Evolutionary conservation across 1,284 basidiomycete genomes (phyloP).

Genomic region (Microbotryum violaceum): DNA sequence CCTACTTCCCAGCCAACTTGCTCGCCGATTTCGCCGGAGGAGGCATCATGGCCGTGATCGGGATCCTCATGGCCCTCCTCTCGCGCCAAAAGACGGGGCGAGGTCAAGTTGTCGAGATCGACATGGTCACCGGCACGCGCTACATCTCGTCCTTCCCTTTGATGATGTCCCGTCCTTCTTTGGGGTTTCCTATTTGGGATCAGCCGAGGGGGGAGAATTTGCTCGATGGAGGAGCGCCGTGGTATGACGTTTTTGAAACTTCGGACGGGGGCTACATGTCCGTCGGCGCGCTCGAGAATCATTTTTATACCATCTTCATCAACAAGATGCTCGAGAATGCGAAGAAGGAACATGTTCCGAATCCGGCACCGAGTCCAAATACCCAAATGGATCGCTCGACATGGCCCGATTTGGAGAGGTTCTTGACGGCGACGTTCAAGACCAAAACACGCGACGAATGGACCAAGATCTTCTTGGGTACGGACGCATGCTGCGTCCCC

Average conservation of each 20-base stretch:
- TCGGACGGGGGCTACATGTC: constrained; percentile 66
- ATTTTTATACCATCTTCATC: constrained; percentile 57
- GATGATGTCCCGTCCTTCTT: constrained; percentile 45
- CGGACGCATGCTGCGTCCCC: constrained; percentile 67
- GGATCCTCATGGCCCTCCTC: constrained; percentile 66
- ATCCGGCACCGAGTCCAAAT: constrained; percentile 5
- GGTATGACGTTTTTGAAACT: constrained; percentile 64
- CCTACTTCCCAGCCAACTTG: constrained; percentile 65
- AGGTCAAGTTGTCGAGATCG: constrained; percentile 66
- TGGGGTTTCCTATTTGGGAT: constrained; percentile 41
- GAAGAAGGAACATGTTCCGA: too few relatives aligned
- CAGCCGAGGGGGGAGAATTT: constrained; percentile 54
- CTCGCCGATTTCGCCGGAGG: constrained; percentile 74
- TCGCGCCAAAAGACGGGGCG: constrained; percentile 54
- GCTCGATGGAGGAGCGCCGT: constrained; percentile 71
- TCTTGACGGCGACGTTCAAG: constrained; percentile 58
- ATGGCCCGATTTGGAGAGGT: constrained; percentile 57
- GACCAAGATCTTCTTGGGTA: constrained; percentile 59
- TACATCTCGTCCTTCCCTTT: constrained; percentile 67
- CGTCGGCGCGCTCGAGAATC: constrained; percentile 63
- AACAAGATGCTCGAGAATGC: constrained; percentile 35
- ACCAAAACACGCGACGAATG: constrained; percentile 59
- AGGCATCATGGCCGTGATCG: constrained; percentile 61
- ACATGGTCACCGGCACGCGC: constrained; percentile 75
- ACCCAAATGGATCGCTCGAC: constrained; percentile 45